Conservation (phyloP, 2,329 filamentous ascomycete species). For the Byssothecium circinans region DNA sequence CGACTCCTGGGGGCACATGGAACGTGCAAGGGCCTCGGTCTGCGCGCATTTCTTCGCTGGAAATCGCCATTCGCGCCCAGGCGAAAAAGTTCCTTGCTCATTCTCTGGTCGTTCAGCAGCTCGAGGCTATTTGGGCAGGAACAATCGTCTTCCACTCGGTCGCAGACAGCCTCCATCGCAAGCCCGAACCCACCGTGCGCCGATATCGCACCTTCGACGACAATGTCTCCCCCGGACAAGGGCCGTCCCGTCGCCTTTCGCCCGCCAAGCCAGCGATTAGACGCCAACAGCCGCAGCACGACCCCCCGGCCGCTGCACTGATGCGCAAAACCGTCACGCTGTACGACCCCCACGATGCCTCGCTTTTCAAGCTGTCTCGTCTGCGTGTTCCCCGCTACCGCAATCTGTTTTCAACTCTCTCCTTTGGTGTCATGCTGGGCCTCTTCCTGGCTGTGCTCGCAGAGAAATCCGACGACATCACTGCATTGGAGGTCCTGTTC, state of each 20-base stretch:
- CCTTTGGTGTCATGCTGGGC: constrained; percentile 79
- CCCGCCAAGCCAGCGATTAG: constrained; percentile 21
- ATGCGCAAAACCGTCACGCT: constrained; percentile 76
- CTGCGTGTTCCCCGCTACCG: constrained; percentile 89
- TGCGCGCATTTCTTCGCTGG: constrained; percentile 83
- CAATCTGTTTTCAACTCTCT: constrained; percentile 85
- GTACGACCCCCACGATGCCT: constrained; percentile 89
- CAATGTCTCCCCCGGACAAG: constrained; percentile 31
- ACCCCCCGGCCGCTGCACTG: constrained; percentile 37
- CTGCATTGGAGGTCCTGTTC: constrained; percentile 81
- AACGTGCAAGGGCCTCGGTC: constrained; percentile 49
- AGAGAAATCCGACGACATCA: constrained; percentile 77
- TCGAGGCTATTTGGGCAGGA: constrained; percentile 97
- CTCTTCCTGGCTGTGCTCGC: constrained; percentile 82
- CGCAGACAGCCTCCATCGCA: constrained; percentile 79
- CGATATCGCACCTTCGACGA: constrained; percentile 24
- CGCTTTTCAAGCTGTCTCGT: constrained; percentile 86
- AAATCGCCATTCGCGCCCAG: constrained; percentile 89
- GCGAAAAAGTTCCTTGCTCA: constrained; percentile 92
- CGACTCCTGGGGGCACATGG: constrained; percentile 31
- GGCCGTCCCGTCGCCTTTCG: constrained; percentile 33
- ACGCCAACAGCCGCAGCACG: constrained; percentile 20
- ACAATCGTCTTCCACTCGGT: constrained; percentile 92
- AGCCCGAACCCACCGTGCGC: constrained; percentile 41
- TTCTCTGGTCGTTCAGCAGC: constrained; percentile 85